Evolutionary conservation across 768 basidiomycete genomes (phyloP), one percentile per base, ranked within the genome.

Genomic region (Scleroderma citrinum): DNA sequence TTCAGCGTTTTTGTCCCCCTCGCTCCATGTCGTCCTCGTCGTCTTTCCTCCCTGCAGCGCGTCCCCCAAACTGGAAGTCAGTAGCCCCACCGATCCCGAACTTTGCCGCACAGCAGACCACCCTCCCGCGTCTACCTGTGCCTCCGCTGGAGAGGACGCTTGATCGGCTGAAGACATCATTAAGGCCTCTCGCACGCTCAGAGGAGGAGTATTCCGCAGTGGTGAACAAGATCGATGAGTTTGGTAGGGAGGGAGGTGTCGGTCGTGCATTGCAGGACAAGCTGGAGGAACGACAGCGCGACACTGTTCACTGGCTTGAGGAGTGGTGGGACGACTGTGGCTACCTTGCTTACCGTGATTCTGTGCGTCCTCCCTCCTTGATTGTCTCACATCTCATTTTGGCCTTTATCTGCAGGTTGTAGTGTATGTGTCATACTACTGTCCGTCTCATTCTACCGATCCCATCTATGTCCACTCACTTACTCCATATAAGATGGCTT

Each of bases 341-440:
- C 1, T 97, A 96, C 60, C 74, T 93, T 58, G 76, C 81, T 5
- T 97, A 93, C 63, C 73, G 93, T 46, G 93, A 94, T 57, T 84
- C 90, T 44, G 89, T 88, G 56, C 46, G 82, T 60, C 20, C 10
- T 16, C 1, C 19, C 43, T 16, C 48, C 21, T 44, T 14, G n/a
- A 17, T 3, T 41, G 2, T 50, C 10, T 31, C 45, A 36, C 20
- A 21, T 38, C 51, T 53, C 39, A 55, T 40, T n/a, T 30, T 3
- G 23, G 32, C 21, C 26, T 8, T 29, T 29, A 4, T 29, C 8
- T 29, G 76, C 34, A 81, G 83, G 84, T 92, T 48, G 83, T 94
- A 1, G 76, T 94, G 35, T 91, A 94, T 57, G 91, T 94, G 11
- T 93, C 89, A n/a, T 95, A 96, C 68, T 96, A 90, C 57, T 96